Percentiles rank a stretch among this genome's conserved stretches.
phyloP scores from a whole-genome alignment of 2,329 filamentous ascomycete genomes.

The Penicillium hesseltinei region DNA sequence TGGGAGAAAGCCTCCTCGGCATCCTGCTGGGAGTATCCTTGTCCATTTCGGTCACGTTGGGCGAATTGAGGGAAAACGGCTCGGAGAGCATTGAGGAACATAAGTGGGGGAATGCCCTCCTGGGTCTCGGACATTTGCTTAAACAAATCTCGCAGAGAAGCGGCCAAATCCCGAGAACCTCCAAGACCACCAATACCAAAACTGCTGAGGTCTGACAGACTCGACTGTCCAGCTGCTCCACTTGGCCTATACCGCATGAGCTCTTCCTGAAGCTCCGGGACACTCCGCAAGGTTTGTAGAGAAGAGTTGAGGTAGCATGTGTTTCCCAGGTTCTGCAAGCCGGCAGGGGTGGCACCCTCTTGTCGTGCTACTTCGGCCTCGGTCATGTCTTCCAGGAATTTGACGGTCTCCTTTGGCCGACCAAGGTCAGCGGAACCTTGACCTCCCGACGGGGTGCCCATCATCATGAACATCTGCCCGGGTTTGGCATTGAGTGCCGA shows the following conservation, averaged over 20 bases:
- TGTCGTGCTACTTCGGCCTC: constrained; percentile 83
- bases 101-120: constrained; percentile 76
- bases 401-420: constrained; percentile 73
- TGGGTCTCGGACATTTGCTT: constrained; percentile 87
- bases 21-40: constrained; percentile 94
- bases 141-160: constrained; percentile 77
- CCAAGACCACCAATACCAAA: constrained; percentile 59
- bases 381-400: constrained; percentile 96
- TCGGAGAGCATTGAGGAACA: constrained; percentile 79
- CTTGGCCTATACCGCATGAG: constrained; percentile 61
- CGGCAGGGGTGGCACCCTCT: constrained; percentile 81
- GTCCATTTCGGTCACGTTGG: constrained; percentile 76
- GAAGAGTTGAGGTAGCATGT: constrained; percentile 99
- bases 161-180: constrained; percentile 68
- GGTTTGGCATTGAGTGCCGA: constrained; percentile 80
- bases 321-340: constrained; percentile 89
- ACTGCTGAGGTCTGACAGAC: constrained; percentile 49
- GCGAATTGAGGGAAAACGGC: constrained; percentile 86
- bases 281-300: constrained; percentile 81
- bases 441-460: constrained; percentile 78
- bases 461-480: constrained; percentile 89
- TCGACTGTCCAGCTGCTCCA: constrained; percentile 32
- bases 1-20: constrained; percentile 98
- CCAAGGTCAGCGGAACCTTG: constrained; percentile 59
- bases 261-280: constrained; percentile 85